A percentile compares a stretch with the other conserved stretches of the same genome.
These are phyloP conservation scores for Myochromella boudieri DNA, from an alignment of 768 basidiomycete genomes.

Conservation along the genomic window DNA sequence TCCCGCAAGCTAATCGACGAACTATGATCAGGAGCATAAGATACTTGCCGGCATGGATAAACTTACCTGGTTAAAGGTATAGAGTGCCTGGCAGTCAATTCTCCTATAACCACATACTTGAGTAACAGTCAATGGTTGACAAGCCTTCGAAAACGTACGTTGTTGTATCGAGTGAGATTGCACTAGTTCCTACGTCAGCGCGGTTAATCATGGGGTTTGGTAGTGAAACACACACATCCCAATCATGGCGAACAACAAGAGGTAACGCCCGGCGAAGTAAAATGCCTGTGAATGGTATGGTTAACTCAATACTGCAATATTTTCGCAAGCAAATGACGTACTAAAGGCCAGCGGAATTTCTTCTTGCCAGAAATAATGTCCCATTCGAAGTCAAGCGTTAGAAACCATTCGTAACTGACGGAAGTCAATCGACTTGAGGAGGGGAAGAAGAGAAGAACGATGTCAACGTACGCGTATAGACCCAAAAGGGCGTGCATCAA, in stretches of 20 bases:
- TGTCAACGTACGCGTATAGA: conserved; percentile 46
- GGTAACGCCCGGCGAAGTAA: conserved; percentile 68
- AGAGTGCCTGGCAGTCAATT: conserved; percentile 62
- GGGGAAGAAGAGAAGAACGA: neutral
- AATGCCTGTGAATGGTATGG: conserved; percentile 41
- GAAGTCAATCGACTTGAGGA: neutral
- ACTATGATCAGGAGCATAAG: too few relatives aligned
- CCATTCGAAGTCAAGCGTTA: conserved; percentile 66
- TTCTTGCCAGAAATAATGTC: conserved; percentile 55
- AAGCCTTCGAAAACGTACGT: conserved; percentile 27
- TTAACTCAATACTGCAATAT: too few relatives aligned
- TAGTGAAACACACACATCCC: conserved; percentile 53
- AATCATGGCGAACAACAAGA: conserved; percentile 61
- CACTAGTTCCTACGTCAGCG: conserved; percentile 29
- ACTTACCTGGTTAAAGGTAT: conserved; percentile 59
- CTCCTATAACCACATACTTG: conserved; percentile 26
- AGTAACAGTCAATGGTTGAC: neutral
- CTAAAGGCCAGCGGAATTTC: conserved; percentile 68
- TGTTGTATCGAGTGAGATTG: conserved; percentile 50
- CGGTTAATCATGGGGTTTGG: neutral
- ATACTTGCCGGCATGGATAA: conserved; percentile 9
- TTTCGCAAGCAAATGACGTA: conserved; percentile 25
- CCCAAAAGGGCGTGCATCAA: conserved; percentile 60
- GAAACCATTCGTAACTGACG: conserved; percentile 62
- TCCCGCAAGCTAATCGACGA: conserved; percentile 31